phyloP scores from a whole-genome alignment of 768 basidiomycete genomes.

The Lactarius indigo region DNA sequence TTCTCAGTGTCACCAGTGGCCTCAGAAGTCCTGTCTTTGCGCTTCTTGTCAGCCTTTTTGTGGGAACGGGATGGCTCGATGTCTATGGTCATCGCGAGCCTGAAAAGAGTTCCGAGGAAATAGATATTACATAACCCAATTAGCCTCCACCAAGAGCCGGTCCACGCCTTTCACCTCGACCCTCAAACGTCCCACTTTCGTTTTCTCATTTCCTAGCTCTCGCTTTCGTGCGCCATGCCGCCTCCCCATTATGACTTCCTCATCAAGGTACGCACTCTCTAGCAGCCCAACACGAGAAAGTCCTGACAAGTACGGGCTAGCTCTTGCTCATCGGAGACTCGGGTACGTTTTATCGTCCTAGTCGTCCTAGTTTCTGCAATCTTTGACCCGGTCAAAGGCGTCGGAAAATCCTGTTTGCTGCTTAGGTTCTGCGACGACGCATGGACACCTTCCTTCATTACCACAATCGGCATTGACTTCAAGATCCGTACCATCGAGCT shows the following conservation, averaged over 20 bases:
- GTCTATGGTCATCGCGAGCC: slow-evolving; percentile 9
- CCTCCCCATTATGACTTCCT: slow-evolving; percentile 97
- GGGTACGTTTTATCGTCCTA: slow-evolving; percentile 43
- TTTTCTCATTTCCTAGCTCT: background rate
- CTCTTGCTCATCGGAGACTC: slow-evolving; percentile 96
- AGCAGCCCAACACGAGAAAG: slow-evolving; percentile 7
- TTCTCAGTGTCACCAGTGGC: background rate
- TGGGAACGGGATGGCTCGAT: background rate
- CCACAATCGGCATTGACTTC: slow-evolving; percentile 99
- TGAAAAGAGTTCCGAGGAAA: background rate
- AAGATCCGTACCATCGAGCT: slow-evolving; percentile 99
- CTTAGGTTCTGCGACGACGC: slow-evolving; percentile 98
- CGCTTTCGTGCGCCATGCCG: slow-evolving; percentile 50
- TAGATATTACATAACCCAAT: background rate
- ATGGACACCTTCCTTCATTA: slow-evolving; percentile 99
- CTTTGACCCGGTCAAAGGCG: slow-evolving; percentile 49
- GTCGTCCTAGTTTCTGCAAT: background rate
- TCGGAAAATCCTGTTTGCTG: slow-evolving; percentile 94
- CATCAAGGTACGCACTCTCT: slow-evolving; percentile 65
- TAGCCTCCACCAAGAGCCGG: background rate
- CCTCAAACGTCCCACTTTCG: background rate
- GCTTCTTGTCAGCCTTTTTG: slow-evolving; percentile 3
- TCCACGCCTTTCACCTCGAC: background rate
- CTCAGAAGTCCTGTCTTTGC: background rate
- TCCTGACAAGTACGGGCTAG: slow-evolving; percentile 38